phyloP scores from a whole-genome alignment of 441 rosid species.

The Erodium moschatum region DNA sequence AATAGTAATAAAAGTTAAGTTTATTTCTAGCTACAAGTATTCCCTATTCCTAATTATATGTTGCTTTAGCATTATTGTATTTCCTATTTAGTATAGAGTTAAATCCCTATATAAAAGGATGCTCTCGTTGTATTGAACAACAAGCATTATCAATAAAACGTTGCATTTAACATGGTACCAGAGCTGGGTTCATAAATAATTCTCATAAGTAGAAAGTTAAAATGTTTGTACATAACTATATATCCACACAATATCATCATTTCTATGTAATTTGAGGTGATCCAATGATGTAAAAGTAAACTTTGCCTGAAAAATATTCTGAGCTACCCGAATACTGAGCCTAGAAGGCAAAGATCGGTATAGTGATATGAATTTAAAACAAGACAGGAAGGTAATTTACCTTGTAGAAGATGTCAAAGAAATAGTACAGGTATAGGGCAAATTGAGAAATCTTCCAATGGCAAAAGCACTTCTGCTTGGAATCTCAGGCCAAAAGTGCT shows the following conservation, averaged over 20 bases:
- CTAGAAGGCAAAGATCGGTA: conserved; percentile 7
- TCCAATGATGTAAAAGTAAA: neutral
- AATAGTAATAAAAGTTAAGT: too few relatives aligned
- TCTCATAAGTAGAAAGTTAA: neutral
- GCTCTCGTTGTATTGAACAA: too few relatives aligned
- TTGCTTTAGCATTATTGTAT: too few relatives aligned
- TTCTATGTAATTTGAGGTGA: neutral
- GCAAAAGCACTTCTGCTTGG: conserved; percentile 27
- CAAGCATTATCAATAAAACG: too few relatives aligned
- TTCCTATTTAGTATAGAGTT: too few relatives aligned
- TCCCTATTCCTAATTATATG: too few relatives aligned
- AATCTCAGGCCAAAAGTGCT: conserved; percentile 20
- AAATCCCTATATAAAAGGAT: too few relatives aligned
- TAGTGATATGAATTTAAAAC: conserved; percentile 13
- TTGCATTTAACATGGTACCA: too few relatives aligned
- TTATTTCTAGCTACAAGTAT: too few relatives aligned
- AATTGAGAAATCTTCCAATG: conserved; percentile 29
- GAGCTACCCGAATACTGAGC: conserved; percentile 2
- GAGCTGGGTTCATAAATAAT: too few relatives aligned
- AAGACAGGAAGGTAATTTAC: conserved; percentile 27
- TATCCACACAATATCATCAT: neutral
- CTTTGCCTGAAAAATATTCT: neutral
- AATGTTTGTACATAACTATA: neutral
- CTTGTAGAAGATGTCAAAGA: conserved; percentile 34
- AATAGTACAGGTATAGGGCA: conserved; percentile 30